phyloP scores from a whole-genome alignment of 352 stramenopile species.

The Lagenidium giganteum region DNA sequence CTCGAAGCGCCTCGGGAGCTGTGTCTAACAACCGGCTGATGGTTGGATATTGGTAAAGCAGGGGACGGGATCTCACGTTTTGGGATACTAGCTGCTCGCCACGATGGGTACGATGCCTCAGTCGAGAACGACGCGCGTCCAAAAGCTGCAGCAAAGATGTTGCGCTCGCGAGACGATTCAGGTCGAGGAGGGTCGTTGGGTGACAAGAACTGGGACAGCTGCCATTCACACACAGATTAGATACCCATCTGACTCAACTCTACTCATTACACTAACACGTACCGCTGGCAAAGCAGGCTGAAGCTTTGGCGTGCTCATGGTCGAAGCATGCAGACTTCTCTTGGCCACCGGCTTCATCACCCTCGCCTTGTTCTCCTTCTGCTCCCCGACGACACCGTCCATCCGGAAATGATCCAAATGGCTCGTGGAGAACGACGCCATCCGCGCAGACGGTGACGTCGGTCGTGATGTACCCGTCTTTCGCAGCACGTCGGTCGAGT shows the following conservation, averaged over 20 bases:
- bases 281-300: constrained; percentile 25
- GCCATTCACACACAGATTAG: too few relatives aligned
- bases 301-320: constrained; percentile 12
- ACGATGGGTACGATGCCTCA: not conserved
- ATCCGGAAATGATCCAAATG: constrained; percentile 16
- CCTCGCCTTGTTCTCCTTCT: constrained; percentile 27
- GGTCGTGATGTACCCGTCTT: constrained; percentile 6
- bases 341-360: constrained; percentile 20
- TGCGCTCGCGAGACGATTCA: not conserved
- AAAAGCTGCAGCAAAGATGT: too few relatives aligned
- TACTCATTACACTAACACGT: constrained; percentile 9
- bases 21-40: too few relatives aligned
- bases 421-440: constrained; percentile 11
- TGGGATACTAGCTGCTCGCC: not conserved
- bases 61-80: too few relatives aligned
- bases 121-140: too few relatives aligned
- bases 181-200: constrained; percentile 1
- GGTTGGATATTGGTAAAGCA: too few relatives aligned
- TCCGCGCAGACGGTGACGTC: not conserved
- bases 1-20: too few relatives aligned
- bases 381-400: constrained; percentile 13
- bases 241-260: too few relatives aligned
- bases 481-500: constrained; percentile 12
- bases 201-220: constrained; percentile 14
- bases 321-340: constrained; percentile 10